Conservation (phyloP, 805 yeast genomes). For the Pichia heedii region DNA sequence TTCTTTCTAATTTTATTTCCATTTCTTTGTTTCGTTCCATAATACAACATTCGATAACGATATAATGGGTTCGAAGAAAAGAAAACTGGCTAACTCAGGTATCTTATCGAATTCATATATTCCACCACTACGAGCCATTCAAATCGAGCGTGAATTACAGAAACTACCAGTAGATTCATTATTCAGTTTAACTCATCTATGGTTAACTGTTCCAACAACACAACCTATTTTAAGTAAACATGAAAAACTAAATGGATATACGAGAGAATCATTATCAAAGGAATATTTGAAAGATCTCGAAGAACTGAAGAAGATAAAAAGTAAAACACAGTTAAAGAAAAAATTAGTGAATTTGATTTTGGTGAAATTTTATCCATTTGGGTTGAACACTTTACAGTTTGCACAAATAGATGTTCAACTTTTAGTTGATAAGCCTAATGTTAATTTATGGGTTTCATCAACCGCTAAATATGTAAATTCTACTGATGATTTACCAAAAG, state of each 20-base stretch:
- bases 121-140: constrained; percentile 21
- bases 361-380: constrained; percentile 43
- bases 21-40: too few relatives aligned
- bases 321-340: constrained; percentile 17
- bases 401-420: constrained; percentile 65
- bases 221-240: constrained; percentile 20
- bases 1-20: too few relatives aligned
- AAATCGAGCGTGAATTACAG: constrained; percentile 19
- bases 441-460: constrained; percentile 40
- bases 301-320: constrained; percentile 5
- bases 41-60: too few relatives aligned
- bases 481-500: not conserved
- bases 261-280: constrained; percentile 12
- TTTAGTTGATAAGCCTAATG: constrained; percentile 48
- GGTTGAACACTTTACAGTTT: constrained; percentile 54
- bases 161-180: constrained; percentile 23
- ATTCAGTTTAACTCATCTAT: constrained; percentile 24
- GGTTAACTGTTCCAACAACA: constrained; percentile 26
- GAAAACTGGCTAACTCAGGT: constrained; percentile 13
- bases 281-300: constrained; percentile 11
- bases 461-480: constrained; percentile 31
- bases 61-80: not conserved
- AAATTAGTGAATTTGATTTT: constrained; percentile 37
- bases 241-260: constrained; percentile 14
- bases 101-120: constrained; percentile 28